These are phyloP conservation scores for Entomortierella parvispora DNA, from an alignment of 192 early-diverging fungal genomes.

Conservation along the genomic window DNA sequence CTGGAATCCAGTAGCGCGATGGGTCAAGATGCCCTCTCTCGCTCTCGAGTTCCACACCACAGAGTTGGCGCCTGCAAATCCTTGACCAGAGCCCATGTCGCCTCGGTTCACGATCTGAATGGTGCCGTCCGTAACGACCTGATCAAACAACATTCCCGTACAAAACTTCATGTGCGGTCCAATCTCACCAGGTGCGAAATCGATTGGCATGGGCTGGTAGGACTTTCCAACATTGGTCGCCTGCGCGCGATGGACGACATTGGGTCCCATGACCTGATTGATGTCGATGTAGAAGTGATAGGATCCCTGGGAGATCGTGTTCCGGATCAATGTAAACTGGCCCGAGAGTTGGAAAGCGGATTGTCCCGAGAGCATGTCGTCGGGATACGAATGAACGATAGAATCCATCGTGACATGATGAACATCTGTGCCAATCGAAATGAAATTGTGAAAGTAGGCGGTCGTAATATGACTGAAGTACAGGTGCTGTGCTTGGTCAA, in stretches of 20 bases:
- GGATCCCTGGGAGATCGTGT: constrained; percentile 50
- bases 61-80: constrained; percentile 57
- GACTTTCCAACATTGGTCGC: constrained; percentile 30
- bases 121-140: constrained; percentile 49
- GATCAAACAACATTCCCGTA: constrained; percentile 41
- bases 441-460: constrained; percentile 58
- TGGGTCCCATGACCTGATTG: constrained; percentile 55
- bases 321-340: constrained; percentile 50
- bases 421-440: constrained; percentile 32
- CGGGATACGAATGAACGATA: constrained; percentile 39
- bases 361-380: constrained; percentile 54
- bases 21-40: constrained; percentile 54
- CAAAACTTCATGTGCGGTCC: constrained; percentile 64
- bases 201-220: constrained; percentile 17
- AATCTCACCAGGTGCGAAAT: constrained; percentile 51
- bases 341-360: constrained; percentile 62
- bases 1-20: constrained; percentile 44
- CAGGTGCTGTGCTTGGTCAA: constrained; percentile 51
- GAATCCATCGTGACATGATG: constrained; percentile 51
- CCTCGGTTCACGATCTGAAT: constrained; percentile 58
- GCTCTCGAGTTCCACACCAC: constrained; percentile 60
- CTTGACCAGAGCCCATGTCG: constrained; percentile 58
- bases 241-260: constrained; percentile 46
- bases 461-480: constrained; percentile 50
- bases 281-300: constrained; percentile 59